Evolutionary conservation across 805 yeast genomes (phyloP), one percentile per base, ranked within the genome.

Genomic region (Geotrichum ghanense): DNA sequence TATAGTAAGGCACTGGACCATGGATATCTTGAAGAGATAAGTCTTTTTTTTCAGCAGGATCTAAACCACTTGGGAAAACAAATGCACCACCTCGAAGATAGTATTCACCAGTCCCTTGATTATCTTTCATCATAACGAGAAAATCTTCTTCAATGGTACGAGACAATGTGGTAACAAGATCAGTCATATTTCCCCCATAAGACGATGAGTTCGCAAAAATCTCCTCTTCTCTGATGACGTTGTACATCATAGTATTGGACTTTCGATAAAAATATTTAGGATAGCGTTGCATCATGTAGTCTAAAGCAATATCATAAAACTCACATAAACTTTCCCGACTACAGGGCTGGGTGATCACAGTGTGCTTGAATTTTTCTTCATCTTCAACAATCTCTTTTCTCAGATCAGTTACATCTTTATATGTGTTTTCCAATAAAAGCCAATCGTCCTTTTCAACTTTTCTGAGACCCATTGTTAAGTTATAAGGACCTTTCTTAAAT

Each of bases 21-120:
- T 83, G 94, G 49, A 83, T 74, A 42, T 59, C 65, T 0, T 83
- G 74, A 34, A 83, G 62, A 1, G 81, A 78, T 53, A 68, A 62
- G 55, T 78, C 66, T 50, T 74, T 69, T 51, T 75, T 72, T 6
- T 58, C 63, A 2, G 69, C 61, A 3, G 90, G 89, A 56, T 78
- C 77, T 60, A 83, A 83, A 1, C 90, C 90, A 1, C 81, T 76
- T 1, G 90, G 86, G 54, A 80, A 81, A 4, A 79, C 77, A 21
- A 79, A 72, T 2, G 73, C 64, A 6, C 78, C 76, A 0, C 78
- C 79, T 45, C 80, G 67, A 39, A 79, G 59, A 22, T 72, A 66
- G 57, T 81, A 83, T 47, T 55, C 51, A 6, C 51, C 42, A 9
- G 45, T 43, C 25, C 57, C 56, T 54, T 80, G 87, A 12, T 31